These are phyloP conservation scores for Teunomyces atbi DNA, from an alignment of 805 yeast genomes.

Conservation along the genomic window DNA sequence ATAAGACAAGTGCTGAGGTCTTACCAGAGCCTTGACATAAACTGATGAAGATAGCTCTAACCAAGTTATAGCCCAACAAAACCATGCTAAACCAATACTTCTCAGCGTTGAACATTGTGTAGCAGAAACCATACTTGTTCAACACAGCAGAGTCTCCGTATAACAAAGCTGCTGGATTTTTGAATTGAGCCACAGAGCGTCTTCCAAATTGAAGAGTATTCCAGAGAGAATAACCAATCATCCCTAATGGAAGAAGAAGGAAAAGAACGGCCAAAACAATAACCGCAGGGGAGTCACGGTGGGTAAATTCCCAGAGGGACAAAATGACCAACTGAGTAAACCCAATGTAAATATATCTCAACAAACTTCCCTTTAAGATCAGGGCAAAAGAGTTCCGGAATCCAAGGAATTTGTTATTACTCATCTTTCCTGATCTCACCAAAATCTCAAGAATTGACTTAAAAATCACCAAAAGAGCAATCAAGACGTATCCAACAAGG, in stretches of 20 bases:
- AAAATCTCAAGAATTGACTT: slow-evolving; percentile 51
- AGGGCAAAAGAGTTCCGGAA: slow-evolving; percentile 56
- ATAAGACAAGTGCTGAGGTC: slow-evolving; percentile 74
- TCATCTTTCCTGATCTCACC: slow-evolving; percentile 49
- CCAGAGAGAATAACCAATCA: slow-evolving; percentile 64
- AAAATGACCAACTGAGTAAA: slow-evolving; percentile 77
- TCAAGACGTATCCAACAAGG: slow-evolving; percentile 69
- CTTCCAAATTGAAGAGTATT: slow-evolving; percentile 65
- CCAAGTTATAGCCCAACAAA: slow-evolving; percentile 54
- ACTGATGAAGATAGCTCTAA: slow-evolving; percentile 72
- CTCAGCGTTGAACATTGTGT: slow-evolving; percentile 81
- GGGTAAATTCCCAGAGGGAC: slow-evolving; percentile 84
- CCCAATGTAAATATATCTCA: slow-evolving; percentile 79
- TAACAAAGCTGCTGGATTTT: slow-evolving; percentile 83
- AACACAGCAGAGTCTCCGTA: slow-evolving; percentile 75
- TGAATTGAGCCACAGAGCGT: slow-evolving; percentile 54
- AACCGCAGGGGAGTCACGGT: slow-evolving; percentile 83
- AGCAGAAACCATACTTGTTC: slow-evolving; percentile 82
- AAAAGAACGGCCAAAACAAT: slow-evolving; percentile 76
- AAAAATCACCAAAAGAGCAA: slow-evolving; percentile 55
- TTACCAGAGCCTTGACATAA: slow-evolving; percentile 80
- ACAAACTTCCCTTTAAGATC: slow-evolving; percentile 73
- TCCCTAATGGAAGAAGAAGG: slow-evolving; percentile 56
- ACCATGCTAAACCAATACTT: slow-evolving; percentile 83
- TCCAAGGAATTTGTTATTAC: slow-evolving; percentile 44